phyloP scores from a whole-genome alignment of 768 basidiomycete species.

The Hebeloma cylindrosporum region DNA sequence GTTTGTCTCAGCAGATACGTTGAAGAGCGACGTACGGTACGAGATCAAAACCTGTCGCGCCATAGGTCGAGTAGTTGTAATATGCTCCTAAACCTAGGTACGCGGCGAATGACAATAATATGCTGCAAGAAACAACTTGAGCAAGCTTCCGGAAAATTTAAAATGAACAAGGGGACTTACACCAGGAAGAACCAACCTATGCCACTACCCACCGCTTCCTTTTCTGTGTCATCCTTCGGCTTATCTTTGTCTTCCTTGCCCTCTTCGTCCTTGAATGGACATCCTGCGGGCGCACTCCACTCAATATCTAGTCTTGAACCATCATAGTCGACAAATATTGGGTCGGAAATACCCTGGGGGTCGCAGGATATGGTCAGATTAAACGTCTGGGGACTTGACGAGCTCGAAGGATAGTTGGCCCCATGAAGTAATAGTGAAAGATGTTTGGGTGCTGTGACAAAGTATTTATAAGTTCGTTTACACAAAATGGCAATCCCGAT shows the following conservation, averaged over 20 bases:
- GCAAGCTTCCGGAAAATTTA: not conserved
- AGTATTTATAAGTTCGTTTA: slow-evolving; percentile 6
- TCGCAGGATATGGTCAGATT: slow-evolving; percentile 62
- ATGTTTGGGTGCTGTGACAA: slow-evolving; percentile 47
- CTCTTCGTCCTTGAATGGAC: slow-evolving; percentile 37
- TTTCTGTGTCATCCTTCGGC: slow-evolving; percentile 26
- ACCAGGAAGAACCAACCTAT: slow-evolving; percentile 89
- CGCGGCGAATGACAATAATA: slow-evolving; percentile 60
- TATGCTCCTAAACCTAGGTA: slow-evolving; percentile 84
- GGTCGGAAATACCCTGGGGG: slow-evolving; percentile 39
- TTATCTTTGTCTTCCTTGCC: slow-evolving; percentile 29
- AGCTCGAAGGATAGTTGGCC: slow-evolving; percentile 53
- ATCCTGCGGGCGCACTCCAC: slow-evolving; percentile 66
- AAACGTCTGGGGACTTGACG: slow-evolving; percentile 55
- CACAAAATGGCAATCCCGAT: too few relatives aligned
- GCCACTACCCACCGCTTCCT: slow-evolving; percentile 60
- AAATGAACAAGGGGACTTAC: slow-evolving; percentile 43
- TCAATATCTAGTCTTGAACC: slow-evolving; percentile 52
- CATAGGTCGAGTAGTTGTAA: slow-evolving; percentile 87
- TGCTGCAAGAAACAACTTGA: slow-evolving; percentile 32
- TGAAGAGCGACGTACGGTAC: slow-evolving; percentile 62
- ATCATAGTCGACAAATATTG: slow-evolving; percentile 61
- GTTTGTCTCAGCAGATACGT: not conserved
- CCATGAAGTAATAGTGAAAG: slow-evolving; percentile 61
- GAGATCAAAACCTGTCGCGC: slow-evolving; percentile 78